These are phyloP conservation scores for Solanum pimpinellifolium DNA, from an alignment of 257 asterid species.

Conservation along the genomic window DNA sequence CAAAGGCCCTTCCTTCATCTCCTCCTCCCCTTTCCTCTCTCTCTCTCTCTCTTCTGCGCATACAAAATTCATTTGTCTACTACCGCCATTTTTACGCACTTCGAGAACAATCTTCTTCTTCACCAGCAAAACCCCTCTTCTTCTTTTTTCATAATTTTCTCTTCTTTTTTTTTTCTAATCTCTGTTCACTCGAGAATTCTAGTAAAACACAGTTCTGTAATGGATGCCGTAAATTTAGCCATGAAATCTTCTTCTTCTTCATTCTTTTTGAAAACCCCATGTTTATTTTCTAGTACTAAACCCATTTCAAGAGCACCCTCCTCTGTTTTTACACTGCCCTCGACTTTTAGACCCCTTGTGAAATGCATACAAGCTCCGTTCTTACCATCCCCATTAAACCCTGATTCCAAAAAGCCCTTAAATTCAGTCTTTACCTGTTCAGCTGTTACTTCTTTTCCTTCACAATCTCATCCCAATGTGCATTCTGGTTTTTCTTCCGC, in stretches of 20 bases:
- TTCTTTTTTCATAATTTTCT: not conserved
- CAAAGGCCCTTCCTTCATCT: not conserved
- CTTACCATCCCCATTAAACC: slow-evolving; percentile 5
- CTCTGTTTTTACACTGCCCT: not conserved
- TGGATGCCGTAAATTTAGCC: slow-evolving; percentile 41
- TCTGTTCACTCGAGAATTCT: not conserved
- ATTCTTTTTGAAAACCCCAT: slow-evolving; percentile 21
- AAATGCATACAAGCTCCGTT: slow-evolving; percentile 28
- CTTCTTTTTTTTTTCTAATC: not conserved
- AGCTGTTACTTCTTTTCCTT: slow-evolving; percentile 28
- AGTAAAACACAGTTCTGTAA: not conserved
- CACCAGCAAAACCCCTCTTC: not conserved
- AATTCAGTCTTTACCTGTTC: slow-evolving; percentile 31
- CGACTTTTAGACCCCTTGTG: slow-evolving; percentile 2
- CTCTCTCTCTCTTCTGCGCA: not conserved
- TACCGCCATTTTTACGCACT: not conserved
- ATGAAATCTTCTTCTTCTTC: slow-evolving; percentile 38
- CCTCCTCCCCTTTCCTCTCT: not conserved
- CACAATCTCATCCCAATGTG: slow-evolving; percentile 10
- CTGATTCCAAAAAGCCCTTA: not conserved
- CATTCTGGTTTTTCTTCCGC: not conserved
- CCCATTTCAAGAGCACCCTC: slow-evolving; percentile 8
- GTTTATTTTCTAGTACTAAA: slow-evolving; percentile 19
- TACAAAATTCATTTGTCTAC: not conserved
- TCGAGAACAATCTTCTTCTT: not conserved